phyloP scores from a whole-genome alignment of 169 alveolate species.

The Neospora caninum region DNA sequence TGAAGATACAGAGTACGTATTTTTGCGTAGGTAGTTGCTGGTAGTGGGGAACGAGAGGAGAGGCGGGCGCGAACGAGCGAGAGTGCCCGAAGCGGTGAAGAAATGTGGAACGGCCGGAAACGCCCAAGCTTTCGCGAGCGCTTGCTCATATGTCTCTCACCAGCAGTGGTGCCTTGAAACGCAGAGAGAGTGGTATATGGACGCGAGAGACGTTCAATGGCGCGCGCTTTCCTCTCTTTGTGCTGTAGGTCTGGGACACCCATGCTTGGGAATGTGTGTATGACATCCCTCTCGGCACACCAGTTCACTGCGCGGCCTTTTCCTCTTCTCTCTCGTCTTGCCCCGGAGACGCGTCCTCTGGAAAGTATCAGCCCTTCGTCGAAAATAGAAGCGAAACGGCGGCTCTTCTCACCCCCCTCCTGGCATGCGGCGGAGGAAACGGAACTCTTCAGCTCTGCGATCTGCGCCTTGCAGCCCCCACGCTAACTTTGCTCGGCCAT shows the following conservation, averaged over 20 bases:
- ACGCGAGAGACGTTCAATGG: too few species aligned
- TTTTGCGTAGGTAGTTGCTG: too few species aligned
- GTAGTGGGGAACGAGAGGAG: too few species aligned
- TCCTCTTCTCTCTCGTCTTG: neutral
- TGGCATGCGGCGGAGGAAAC: constrained; percentile 58
- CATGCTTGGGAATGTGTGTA: constrained; percentile 64
- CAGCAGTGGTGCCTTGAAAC: too few species aligned
- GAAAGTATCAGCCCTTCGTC: neutral
- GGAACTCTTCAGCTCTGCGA: constrained; percentile 55
- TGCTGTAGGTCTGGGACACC: constrained; percentile 63
- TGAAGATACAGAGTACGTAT: too few species aligned
- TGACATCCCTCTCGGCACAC: constrained; percentile 44
- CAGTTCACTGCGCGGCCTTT: constrained; percentile 14
- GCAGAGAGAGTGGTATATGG: too few species aligned
- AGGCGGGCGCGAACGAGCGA: too few species aligned
- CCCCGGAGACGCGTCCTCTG: neutral
- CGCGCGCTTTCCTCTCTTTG: too few species aligned
- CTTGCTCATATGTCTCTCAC: too few species aligned
- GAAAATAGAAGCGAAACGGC: neutral
- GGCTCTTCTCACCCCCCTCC: neutral
- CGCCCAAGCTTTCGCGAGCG: too few species aligned
- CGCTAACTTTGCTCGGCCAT: neutral
- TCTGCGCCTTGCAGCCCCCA: constrained; percentile 1
- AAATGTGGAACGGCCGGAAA: too few species aligned
- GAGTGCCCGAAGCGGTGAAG: too few species aligned